Conservation (phyloP, 805 yeast genomes). For the Wickerhamiella shivajii region DNA sequence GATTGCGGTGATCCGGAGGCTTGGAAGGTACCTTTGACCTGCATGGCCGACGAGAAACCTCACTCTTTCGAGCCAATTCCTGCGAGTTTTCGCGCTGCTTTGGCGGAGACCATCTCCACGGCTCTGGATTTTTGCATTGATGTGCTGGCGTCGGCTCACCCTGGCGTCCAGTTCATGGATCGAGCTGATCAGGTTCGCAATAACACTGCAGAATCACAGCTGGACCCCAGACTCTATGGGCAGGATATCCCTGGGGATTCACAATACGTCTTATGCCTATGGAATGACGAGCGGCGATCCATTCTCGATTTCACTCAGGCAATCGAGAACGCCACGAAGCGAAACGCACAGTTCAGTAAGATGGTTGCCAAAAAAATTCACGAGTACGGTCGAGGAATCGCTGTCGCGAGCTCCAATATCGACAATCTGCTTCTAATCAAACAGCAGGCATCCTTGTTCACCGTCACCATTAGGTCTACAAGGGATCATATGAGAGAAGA, state of each 20-base stretch:
- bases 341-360: conserved; percentile 47
- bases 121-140: conserved; percentile 48
- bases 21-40: conserved; percentile 42
- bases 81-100: conserved; percentile 18
- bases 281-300: conserved; percentile 71
- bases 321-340: conserved; percentile 47
- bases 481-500: conserved; percentile 68
- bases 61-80: conserved; percentile 8
- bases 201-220: conserved; percentile 23
- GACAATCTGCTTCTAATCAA: conserved; percentile 39
- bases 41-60: conserved; percentile 29
- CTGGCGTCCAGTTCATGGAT: conserved; percentile 18
- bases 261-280: conserved; percentile 43
- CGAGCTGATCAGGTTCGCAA: conserved; percentile 18
- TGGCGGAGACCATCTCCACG: conserved; percentile 31
- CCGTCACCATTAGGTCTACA: conserved; percentile 43
- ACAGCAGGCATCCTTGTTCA: conserved; percentile 39
- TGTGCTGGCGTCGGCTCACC: conserved; percentile 25
- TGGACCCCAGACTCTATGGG: conserved; percentile 33
- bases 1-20: conserved; percentile 88
- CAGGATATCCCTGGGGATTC: conserved; percentile 31
- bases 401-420: conserved; percentile 41
- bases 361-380: conserved; percentile 60
- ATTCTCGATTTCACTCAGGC: conserved; percentile 57
- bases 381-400: conserved; percentile 51